Percentiles rank a stretch among this genome's conserved stretches.
Conservation (phyloP, 2,329 filamentous ascomycete species). For the Neocatenulostroma microsporum region DNA sequence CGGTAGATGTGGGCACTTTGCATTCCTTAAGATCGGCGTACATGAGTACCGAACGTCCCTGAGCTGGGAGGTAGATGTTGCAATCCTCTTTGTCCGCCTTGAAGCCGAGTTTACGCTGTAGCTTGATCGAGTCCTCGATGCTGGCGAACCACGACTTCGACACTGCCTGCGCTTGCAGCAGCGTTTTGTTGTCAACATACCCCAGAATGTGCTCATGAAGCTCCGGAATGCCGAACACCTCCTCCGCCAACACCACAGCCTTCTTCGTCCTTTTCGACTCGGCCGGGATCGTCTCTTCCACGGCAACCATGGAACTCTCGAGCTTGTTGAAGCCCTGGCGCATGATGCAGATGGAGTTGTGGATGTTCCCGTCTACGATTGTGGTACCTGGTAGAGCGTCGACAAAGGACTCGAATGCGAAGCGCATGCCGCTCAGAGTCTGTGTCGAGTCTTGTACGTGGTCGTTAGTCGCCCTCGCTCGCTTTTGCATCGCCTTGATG, state of each 20-base stretch:
- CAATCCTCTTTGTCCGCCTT: conserved; percentile 2
- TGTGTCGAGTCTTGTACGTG: too few species aligned
- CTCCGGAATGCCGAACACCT: conserved; percentile 2
- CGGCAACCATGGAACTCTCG: too few species aligned
- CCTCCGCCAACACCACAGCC: not conserved
- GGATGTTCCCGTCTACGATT: too few species aligned
- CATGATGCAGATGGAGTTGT: too few species aligned
- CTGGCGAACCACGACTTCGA: conserved; percentile 1
- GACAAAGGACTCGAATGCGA: too few species aligned
- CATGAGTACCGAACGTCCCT: not conserved
- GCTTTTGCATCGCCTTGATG: too few species aligned
- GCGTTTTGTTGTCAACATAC: not conserved
- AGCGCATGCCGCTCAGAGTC: too few species aligned
- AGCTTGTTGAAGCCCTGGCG: too few species aligned
- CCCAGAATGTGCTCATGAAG: conserved; percentile 2
- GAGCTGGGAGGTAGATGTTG: not conserved
- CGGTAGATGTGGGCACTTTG: not conserved
- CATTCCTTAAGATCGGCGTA: not conserved
- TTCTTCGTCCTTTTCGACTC: too few species aligned
- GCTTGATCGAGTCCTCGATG: conserved; percentile 3
- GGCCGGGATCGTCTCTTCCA: too few species aligned
- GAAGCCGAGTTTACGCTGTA: conserved; percentile 7
- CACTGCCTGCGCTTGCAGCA: conserved; percentile 5
- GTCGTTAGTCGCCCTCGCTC: too few species aligned
- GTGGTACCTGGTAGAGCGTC: too few species aligned